Base-by-base conservation (phyloP, 2,329 filamentous ascomycete species). In the Phyllosticta paracitricarpa region DNA sequence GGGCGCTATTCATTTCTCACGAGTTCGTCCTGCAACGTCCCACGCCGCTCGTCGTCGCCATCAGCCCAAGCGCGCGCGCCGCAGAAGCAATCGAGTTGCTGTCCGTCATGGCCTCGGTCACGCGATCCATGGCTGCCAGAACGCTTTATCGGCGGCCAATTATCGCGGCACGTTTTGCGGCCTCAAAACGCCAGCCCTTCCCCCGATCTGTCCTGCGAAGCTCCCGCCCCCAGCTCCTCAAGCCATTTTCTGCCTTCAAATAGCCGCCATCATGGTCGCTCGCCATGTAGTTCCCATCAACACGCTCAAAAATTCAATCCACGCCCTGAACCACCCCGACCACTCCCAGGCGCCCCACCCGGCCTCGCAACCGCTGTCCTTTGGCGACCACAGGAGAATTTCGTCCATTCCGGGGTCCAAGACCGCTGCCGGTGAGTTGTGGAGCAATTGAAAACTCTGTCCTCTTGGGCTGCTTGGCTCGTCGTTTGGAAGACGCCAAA, bases 391-490 rank as follows among this genome's bases (percentile, higher is more conserved):
- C 33, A 30, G 60, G 19, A 28, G 60, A 2, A 56, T 56, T n/a
- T 54, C 60, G 22, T 56, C 52, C 19, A 58, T 75, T 63, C 73
- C 73, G 35, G 73, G 73, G 10, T 74, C 74, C 61, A 64, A 69
- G 30, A 75, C 73, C 28, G 72, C 70, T 63, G 73, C 73, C 63
- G 72, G 73, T 75, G 69, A 65, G 72, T 72, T 63, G n/a, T 57
- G 54, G 51, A 61, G 51, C 19, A 17, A 17, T 24, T 35, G 28
- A 48, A 40, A 40, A 30, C 5, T 40, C 56, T 19, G 17, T 9
- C 14, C 52, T 51, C 6, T 52, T 33, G 24, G n/a, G 22, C 8
- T 22, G n/a, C 55, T 51, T 51, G 33, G 48, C 55, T 35, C 30
- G 35, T 12, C 28, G 51, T 19, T 25, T 12, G 5, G 3, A 9